Percentiles rank a stretch among this genome's conserved stretches.
These are phyloP conservation scores for Corylus heterophylla DNA, from an alignment of 306 rosid species.

Conservation along the genomic window DNA sequence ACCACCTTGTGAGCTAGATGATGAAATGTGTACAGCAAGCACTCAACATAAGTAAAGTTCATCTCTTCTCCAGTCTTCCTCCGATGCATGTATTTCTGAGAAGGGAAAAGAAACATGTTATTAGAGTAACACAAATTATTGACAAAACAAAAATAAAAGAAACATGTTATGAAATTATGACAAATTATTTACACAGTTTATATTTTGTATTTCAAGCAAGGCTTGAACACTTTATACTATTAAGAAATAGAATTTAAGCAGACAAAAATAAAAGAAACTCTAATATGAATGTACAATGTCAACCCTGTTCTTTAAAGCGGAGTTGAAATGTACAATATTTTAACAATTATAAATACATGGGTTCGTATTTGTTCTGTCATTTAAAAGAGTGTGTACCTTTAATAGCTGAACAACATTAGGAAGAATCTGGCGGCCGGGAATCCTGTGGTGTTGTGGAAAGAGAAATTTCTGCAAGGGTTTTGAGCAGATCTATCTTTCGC, in stretches of 20 bases:
- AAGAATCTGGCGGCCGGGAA: slow-evolving; percentile 82
- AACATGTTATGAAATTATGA: not conserved
- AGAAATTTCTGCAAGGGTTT: slow-evolving; percentile 92
- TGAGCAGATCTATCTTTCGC: slow-evolving; percentile 85
- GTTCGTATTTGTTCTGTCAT: slow-evolving; percentile 7
- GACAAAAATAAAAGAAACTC: not conserved
- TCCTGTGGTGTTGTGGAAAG: slow-evolving; percentile 89
- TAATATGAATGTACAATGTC: slow-evolving; percentile 5
- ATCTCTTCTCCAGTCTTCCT: slow-evolving; percentile 92
- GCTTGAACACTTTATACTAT: not conserved
- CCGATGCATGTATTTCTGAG: slow-evolving; percentile 85
- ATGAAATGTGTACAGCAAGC: slow-evolving; percentile 91
- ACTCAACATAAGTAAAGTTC: slow-evolving; percentile 91
- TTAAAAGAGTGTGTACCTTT: slow-evolving; percentile 51
- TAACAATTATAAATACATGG: slow-evolving; percentile 10
- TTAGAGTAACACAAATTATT: not conserved
- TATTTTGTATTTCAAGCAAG: not conserved
- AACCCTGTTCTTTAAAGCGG: not conserved
- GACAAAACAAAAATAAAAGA: not conserved
- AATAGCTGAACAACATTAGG: slow-evolving; percentile 88
- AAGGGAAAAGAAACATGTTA: slow-evolving; percentile 23
- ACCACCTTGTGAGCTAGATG: slow-evolving; percentile 93
- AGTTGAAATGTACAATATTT: not conserved
- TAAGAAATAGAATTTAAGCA: not conserved
- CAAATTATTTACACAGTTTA: not conserved